phyloP scores from a whole-genome alignment of 805 yeast species.

The Teunomyces tritomae region DNA sequence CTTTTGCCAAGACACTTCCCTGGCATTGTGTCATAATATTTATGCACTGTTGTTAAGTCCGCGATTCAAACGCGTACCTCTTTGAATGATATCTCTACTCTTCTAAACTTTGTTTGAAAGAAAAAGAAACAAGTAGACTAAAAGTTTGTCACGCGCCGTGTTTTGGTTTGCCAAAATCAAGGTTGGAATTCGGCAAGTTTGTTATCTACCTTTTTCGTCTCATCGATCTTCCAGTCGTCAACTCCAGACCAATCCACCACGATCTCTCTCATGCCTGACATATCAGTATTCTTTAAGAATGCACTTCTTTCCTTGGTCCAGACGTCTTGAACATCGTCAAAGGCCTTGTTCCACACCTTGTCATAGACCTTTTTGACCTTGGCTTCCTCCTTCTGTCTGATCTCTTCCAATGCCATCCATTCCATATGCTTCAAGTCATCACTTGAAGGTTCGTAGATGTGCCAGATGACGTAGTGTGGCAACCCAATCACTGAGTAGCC shows the following conservation, averaged over 20 bases:
- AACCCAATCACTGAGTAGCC: slow-evolving; percentile 83
- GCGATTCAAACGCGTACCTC: too few species aligned
- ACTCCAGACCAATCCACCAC: slow-evolving; percentile 70
- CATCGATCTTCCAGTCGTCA: slow-evolving; percentile 41
- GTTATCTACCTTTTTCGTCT: slow-evolving; percentile 24
- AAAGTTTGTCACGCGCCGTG: too few species aligned
- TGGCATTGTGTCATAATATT: too few species aligned
- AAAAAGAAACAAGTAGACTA: slow-evolving; percentile 8
- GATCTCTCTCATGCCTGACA: slow-evolving; percentile 45
- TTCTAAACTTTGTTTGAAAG: slow-evolving; percentile 4
- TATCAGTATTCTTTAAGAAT: slow-evolving; percentile 76
- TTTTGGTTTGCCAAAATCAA: slow-evolving; percentile 13
- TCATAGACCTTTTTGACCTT: slow-evolving; percentile 64
- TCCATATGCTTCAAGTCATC: slow-evolving; percentile 88
- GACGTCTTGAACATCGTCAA: slow-evolving; percentile 65
- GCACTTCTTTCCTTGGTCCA: slow-evolving; percentile 73
- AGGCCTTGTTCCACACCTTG: slow-evolving; percentile 74
- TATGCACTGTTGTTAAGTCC: too few species aligned
- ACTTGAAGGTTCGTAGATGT: slow-evolving; percentile 83
- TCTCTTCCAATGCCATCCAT: slow-evolving; percentile 83
- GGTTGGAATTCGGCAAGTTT: slow-evolving; percentile 44
- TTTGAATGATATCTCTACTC: too few species aligned
- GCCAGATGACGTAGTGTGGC: slow-evolving; percentile 59
- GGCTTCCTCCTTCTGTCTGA: slow-evolving; percentile 59
- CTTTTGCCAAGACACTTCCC: too few species aligned